Evolutionary conservation across 1,284 basidiomycete genomes (phyloP), one percentile per base, ranked within the genome.

Genomic region (Trichosporon coremiiforme): DNA sequence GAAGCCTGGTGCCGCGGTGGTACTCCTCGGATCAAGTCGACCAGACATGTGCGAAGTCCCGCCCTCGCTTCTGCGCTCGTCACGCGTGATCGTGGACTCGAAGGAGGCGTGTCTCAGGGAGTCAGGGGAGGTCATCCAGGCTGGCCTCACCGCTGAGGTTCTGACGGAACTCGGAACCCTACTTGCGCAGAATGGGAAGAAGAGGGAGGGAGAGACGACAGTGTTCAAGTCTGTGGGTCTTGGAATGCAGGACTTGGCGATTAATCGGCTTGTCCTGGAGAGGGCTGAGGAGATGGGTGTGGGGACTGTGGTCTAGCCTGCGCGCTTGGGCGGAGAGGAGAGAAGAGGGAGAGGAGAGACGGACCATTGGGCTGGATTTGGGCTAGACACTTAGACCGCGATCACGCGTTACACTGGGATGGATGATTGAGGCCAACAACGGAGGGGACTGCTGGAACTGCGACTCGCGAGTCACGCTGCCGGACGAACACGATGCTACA

Each of bases 1-100:
- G 15, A 60, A 62, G 2, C 77, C 86, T 0, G 89, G 89, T 0
- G 86, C 90, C 0, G 90, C 92, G 74, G 75, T 95, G 57, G 88
- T 91, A 70, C 84, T 94, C 2, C 87, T 93, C 38, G 92, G 93
- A 12, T 60, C 57, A 15, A 60, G 57, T 13, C 4, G 57, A 31
- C 57, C 57, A 5, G 29, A 33, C 6, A 60, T 60, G 57, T 60
- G 57, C 31, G 57, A 60, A 9, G 57, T 12, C 1, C 57, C 57
- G 57, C 57, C 31, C 8, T 12, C 15, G 3, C 31, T 60, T 8
- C 29, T 60, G 15, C 57, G 31, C 1, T 7, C 13, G 7, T 4
- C 57, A 2, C 17, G 29, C 1, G 57, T 60, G 13, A 9, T 60
- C 1, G 57, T 60, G 6, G 57, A 60, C 17, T 60, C 57, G 31